phyloP scores from a whole-genome alignment of 768 basidiomycete species.

The Mycena amicta region DNA sequence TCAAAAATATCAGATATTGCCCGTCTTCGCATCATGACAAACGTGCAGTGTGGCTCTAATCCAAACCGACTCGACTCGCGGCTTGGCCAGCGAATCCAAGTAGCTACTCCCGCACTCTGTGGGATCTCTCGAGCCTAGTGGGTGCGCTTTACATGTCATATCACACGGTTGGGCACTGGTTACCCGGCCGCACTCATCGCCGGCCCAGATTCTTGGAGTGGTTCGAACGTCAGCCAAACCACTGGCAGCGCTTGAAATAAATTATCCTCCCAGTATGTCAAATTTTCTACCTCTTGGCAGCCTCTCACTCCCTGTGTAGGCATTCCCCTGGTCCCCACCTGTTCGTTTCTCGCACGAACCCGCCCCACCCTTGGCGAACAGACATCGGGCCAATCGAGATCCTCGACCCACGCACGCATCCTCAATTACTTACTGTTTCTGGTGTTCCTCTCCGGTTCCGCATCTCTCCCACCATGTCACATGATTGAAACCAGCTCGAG shows the following conservation, averaged over 20 bases:
- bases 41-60: neutral
- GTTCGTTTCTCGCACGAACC: neutral
- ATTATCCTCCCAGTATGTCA: no score
- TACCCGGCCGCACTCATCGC: neutral
- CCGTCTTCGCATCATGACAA: neutral
- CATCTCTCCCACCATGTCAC: constrained; percentile 19
- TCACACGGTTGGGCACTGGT: neutral
- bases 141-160: neutral
- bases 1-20: no score
- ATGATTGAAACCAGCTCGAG: constrained; percentile 15
- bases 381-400: neutral
- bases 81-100: neutral
- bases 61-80: neutral
- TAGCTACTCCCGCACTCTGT: neutral
- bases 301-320: neutral
- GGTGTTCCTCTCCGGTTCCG: constrained; percentile 20
- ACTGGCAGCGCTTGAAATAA: neutral
- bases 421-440: constrained; percentile 5
- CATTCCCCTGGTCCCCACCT: neutral
- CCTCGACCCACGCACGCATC: neutral
- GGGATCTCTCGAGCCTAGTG: neutral
- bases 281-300: neutral
- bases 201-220: neutral
- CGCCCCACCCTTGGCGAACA: neutral
- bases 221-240: neutral